Base-by-base conservation (phyloP, 768 basidiomycete species). In the Mrakia hoshinonis region DNA sequence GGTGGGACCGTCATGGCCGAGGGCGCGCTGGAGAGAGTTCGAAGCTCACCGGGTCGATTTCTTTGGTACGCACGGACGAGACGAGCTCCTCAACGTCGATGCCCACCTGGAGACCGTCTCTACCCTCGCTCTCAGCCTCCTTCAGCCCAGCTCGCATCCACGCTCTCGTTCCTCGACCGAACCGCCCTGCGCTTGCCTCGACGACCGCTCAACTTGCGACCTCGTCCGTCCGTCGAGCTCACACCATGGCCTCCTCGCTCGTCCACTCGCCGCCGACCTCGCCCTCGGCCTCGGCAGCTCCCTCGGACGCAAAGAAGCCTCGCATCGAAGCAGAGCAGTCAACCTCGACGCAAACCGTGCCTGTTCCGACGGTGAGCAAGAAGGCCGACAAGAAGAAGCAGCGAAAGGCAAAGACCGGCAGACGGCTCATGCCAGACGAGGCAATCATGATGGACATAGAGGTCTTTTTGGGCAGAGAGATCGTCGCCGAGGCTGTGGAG, bases 381-480 rank as follows among this genome's bases (percentile, higher is more conserved):
- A 48, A 36, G 51, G 49, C 26, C 13, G 61, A 69, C 47, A 47
- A 49, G 46, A 24, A 43, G 9, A 62, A 63, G 62, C 34, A 15
- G 22, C 31, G 47, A 6, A 66, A 31, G 5, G 55, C 22, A 48
- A 46, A 60, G 58, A 70, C 20, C 31, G 58, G 58, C 31, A 34
- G 63, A 34, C 69, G 60, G 15, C 39, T 70, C 18, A 24, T 20
- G 48, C 64, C 64, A 0, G 69, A 70, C 26, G 69, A 70, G 24
- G 60, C 61, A 3, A 38, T 64, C 48, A 62, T 70, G 36, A 70
- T 63, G 60, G 69, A 64, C 18, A 49, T 70, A 34, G 61, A 63
- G 47, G 61, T 70, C 36, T 70, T 70, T 38, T 20, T 70, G 34
- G 69, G 69, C 0, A 47, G 48, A 6, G 49, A 64, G 3, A 29